Base-by-base conservation (phyloP, 2,329 filamentous ascomycete species). In the Sporothrix phasma region DNA sequence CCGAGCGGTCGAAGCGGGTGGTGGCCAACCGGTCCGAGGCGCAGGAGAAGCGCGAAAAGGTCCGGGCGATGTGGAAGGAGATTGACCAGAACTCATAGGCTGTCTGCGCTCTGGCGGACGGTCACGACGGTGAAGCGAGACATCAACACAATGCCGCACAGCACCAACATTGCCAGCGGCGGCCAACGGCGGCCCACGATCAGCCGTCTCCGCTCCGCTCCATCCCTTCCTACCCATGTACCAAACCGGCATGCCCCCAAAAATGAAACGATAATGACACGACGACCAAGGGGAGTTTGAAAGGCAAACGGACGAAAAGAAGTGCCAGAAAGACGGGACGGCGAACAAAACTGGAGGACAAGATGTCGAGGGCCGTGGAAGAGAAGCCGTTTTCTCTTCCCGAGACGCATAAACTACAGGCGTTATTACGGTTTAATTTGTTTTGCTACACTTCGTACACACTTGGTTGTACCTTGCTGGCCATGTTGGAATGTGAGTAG, bases 21-120 rank as follows among this genome's bases (percentile, higher is more conserved):
- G 84, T 84, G 68, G 78, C 80, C 70, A 97, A 99, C 74, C 85
- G 90, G 71, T 83, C 89, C 73, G 74, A 80, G 69, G 82, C 90
- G 67, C 83, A 84, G 75, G 77, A 83, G 75, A 88, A 92, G 80
- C 81, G 88, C 73, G 82, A 87, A 69, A 83, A 85, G 73, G 85
- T 96, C 70, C 85, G 90, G 78, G 83, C 85, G 73, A 84, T 84
- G 69, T 97, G 88, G 90, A 84, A 84, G 59, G 89, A 93, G 67
- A 87, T 91, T 72, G 88, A 90, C 73, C 83, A 82, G 71, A 88
- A 89, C 72, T 87, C 83, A 29, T 69, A 19, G 65, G 39, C 24
- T 7, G 43, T 39, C 34, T 34, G 10, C 10, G 34, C 34, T 7
- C 34, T 37, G 34, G 34, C 2, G 34, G n/a, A n/a, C 11, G 34